Base-by-base conservation (phyloP, 2,329 filamentous ascomycete genomes). In the Sclerotinia glacialis region DNA sequence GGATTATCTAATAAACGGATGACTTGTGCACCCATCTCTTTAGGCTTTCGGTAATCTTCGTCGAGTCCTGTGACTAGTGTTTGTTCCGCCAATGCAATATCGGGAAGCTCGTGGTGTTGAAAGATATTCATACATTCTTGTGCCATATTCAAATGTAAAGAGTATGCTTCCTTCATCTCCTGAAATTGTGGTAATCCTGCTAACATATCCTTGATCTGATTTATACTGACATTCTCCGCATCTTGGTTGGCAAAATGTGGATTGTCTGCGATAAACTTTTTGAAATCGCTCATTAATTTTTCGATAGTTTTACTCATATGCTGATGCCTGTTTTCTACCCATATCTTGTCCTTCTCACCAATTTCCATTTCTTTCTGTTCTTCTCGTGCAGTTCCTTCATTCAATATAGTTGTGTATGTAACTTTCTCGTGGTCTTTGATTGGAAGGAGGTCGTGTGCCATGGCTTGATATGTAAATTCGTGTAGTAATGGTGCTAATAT, bases 281-380 rank as follows among this genome's bases (percentile, higher is more conserved):
- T 89, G 75, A 99, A 98, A 76, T 98, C 94, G 66, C 87, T 85
- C 83, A 94, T 95, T 68, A 99, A 83, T 78, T 94, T 96, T 75
- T 94, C 91, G 73, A 98, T 93, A 3, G 95, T 95, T 77, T 98
- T 93, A 77, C 96, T 97, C 95, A 99, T 99, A 78, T 99, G 95
- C 63, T 88, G 85, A 79, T 99, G 95, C 65, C 95, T 86, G 75
- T 97, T 97, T 68, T 95, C 91, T 31, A 96, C 89, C 95, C 95
- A 99, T 56, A 99, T 91, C 76, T 89, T 90, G 79, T 99, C 95
- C 74, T 92, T 90, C 71, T 99, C 95, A 42, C 84, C 84, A 59
- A 99, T 89, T 73, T 97, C 93, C 84, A 97, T 90, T 54, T 97
- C 93, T 77, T 96, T 97, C 68, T 91, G 86, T 76, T 96, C 87